phyloP scores from a whole-genome alignment of 805 yeast species.

The Starmerella sirachaensis region DNA sequence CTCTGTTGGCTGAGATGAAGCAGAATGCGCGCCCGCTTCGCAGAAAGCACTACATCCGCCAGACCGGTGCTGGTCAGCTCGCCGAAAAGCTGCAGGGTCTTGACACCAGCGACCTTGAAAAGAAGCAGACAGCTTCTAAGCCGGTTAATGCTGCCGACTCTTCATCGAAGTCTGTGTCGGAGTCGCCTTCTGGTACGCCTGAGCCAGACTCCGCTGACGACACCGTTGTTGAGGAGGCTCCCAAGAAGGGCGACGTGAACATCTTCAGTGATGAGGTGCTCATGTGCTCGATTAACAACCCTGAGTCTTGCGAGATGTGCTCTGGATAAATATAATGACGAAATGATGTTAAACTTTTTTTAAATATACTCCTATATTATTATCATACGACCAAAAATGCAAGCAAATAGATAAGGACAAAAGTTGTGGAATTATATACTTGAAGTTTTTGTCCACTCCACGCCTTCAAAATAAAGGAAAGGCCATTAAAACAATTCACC shows the following conservation, averaged over 20 bases:
- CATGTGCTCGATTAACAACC: constrained; percentile 94
- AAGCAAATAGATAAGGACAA: background rate
- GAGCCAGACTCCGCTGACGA: constrained; percentile 12
- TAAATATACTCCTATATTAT: background rate
- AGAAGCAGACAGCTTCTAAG: background rate
- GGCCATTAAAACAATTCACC: no score
- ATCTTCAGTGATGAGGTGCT: constrained; percentile 86
- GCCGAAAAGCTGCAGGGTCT: constrained; percentile 13
- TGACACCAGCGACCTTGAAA: constrained; percentile 1
- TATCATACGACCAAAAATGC: background rate
- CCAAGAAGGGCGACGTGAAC: constrained; percentile 46
- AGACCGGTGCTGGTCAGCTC: constrained; percentile 5
- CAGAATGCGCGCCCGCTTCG: constrained; percentile 16
- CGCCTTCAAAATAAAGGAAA: no score
- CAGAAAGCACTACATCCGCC: constrained; percentile 23
- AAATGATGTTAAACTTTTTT: constrained; percentile 1
- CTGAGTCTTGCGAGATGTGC: constrained; percentile 98
- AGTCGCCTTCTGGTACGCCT: constrained; percentile 12
- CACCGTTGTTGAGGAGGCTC: constrained; percentile 17
- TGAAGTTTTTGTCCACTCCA: background rate
- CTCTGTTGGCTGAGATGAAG: constrained; percentile 22
- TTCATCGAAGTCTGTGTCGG: constrained; percentile 9
- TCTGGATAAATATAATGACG: constrained; percentile 50
- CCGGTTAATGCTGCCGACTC: constrained; percentile 12
- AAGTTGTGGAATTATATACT: background rate